phyloP scores from a whole-genome alignment of 2,329 filamentous ascomycete genomes.

The Dactylellina haptotyla region DNA sequence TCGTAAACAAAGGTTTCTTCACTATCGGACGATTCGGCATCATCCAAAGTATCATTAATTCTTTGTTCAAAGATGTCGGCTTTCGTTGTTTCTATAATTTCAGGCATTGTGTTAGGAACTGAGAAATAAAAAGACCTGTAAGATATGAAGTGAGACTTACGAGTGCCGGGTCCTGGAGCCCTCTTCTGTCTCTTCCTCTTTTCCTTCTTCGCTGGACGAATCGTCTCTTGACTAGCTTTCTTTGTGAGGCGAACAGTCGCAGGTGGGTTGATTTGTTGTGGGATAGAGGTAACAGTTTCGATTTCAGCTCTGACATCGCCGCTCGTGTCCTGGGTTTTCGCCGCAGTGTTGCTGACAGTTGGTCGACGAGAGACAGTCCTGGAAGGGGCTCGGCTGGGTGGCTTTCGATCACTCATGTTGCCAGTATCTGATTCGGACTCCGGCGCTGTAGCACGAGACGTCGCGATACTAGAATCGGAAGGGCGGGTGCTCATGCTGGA shows the following conservation, averaged over 20 bases:
- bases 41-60: conserved; percentile 93
- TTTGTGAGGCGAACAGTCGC: conserved; percentile 75
- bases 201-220: conserved; percentile 86
- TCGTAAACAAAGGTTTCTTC: conserved; percentile 99
- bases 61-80: conserved; percentile 98
- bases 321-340: conserved; percentile 76
- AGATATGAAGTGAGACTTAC: conserved; percentile 51
- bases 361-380: conserved; percentile 71
- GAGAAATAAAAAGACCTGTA: conserved; percentile 1
- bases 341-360: conserved; percentile 64
- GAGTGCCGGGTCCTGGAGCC: conserved; percentile 57
- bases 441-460: conserved; percentile 60
- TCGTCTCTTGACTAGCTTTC: conserved; percentile 94
- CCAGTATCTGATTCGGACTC: conserved; percentile 63
- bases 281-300: conserved; percentile 90
- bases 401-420: conserved; percentile 62
- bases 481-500: conserved; percentile 58
- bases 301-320: conserved; percentile 95
- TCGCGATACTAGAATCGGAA: conserved; percentile 61
- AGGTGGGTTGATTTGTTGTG: conserved; percentile 75
- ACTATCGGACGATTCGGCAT: conserved; percentile 94
- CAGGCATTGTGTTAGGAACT: conserved; percentile 53
- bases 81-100: conserved; percentile 80
- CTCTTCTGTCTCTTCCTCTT: conserved; percentile 83
- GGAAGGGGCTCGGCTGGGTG: conserved; percentile 71